Evolutionary conservation across 176 grass and related monocot species (phyloP).

Genomic region (Eleusine coracana): DNA sequence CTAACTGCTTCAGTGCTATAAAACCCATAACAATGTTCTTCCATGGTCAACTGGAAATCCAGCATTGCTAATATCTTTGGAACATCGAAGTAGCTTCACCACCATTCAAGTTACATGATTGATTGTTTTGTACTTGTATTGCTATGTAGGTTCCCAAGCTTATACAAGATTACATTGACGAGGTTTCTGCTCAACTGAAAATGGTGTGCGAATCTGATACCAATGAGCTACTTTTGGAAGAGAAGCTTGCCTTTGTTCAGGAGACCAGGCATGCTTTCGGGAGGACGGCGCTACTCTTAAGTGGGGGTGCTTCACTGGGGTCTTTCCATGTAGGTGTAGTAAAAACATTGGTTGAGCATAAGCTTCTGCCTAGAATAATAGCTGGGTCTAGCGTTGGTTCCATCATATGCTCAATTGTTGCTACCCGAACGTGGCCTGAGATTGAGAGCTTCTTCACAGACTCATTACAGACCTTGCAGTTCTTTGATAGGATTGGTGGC

Average conservation of each 20-base stretch:
- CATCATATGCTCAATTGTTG: conserved; percentile 86
- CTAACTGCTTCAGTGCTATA: background rate
- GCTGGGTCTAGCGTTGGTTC: conserved; percentile 97
- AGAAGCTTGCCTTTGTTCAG: conserved; percentile 96
- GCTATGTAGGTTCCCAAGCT: conserved; percentile 71
- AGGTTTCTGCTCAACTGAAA: conserved; percentile 84
- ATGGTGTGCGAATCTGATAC: conserved; percentile 91
- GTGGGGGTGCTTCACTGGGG: conserved; percentile 92
- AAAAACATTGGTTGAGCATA: conserved; percentile 92
- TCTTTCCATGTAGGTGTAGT: conserved; percentile 94
- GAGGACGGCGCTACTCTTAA: conserved; percentile 88
- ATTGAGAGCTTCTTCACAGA: conserved; percentile 91
- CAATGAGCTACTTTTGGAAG: conserved; percentile 80
- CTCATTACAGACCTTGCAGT: conserved; percentile 76
- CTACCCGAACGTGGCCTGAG: conserved; percentile 86
- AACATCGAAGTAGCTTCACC: background rate
- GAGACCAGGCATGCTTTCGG: conserved; percentile 96
- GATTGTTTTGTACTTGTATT: background rate
- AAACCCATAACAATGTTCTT: background rate
- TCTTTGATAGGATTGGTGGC: conserved; percentile 87
- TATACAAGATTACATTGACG: conserved; percentile 96
- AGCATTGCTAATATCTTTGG: background rate
- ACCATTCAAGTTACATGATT: background rate
- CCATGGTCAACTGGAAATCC: conserved; percentile 5
- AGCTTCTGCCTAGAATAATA: conserved; percentile 83